These are phyloP conservation scores for Kluyveromyces sp. DNA, from an alignment of 1,139 yeast genomes.

Conservation along the genomic window DNA sequence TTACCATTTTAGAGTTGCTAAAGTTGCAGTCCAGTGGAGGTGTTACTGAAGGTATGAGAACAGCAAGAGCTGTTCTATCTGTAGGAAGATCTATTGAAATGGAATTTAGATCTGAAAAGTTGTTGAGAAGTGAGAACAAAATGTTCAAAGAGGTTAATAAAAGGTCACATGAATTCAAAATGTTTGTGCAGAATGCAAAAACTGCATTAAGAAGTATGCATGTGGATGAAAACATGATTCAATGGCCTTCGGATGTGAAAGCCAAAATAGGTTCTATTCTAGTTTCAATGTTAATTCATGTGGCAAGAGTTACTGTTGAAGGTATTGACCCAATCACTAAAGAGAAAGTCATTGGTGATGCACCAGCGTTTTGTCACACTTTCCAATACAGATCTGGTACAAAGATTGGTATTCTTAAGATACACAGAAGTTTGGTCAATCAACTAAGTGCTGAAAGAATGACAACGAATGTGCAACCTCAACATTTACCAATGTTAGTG, in stretches of 20 bases:
- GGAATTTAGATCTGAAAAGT: slow-evolving; percentile 66
- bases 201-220: slow-evolving; percentile 31
- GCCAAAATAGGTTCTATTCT: slow-evolving; percentile 81
- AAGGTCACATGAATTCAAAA: slow-evolving; percentile 29
- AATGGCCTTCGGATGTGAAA: slow-evolving; percentile 60
- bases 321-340: slow-evolving; percentile 79
- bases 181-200: slow-evolving; percentile 31
- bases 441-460: slow-evolving; percentile 62
- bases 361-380: slow-evolving; percentile 88
- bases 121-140: slow-evolving; percentile 51
- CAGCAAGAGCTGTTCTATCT: slow-evolving; percentile 71
- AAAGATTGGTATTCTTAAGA: slow-evolving; percentile 70
- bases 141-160: slow-evolving; percentile 36
- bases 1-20: slow-evolving; percentile 74
- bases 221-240: slow-evolving; percentile 32
- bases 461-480: slow-evolving; percentile 73
- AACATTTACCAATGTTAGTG: slow-evolving; percentile 85
- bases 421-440: slow-evolving; percentile 62
- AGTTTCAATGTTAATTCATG: slow-evolving; percentile 66
- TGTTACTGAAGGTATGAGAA: slow-evolving; percentile 74
- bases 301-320: slow-evolving; percentile 70
- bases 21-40: slow-evolving; percentile 73
- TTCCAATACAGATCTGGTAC: slow-evolving; percentile 76
- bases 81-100: slow-evolving; percentile 82
- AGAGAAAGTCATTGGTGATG: slow-evolving; percentile 53